Percentiles rank a stretch among this genome's conserved stretches.
phyloP scores from a whole-genome alignment of 257 asterid genomes.

The Capsicum baccatum region DNA sequence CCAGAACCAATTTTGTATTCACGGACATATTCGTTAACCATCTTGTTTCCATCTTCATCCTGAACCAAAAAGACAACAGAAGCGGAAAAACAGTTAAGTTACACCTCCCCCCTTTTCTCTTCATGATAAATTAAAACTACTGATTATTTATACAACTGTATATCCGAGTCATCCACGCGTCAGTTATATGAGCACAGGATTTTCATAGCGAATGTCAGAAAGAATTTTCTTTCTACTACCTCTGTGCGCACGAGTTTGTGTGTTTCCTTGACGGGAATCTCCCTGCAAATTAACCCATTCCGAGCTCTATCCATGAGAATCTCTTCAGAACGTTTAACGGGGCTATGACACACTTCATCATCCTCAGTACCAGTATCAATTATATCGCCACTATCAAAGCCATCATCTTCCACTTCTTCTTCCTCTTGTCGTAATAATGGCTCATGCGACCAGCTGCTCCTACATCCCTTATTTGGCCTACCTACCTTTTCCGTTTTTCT shows the following conservation, averaged over 20 bases:
- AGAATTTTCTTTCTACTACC: constrained; percentile 47
- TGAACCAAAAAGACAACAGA: constrained; percentile 32
- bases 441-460: constrained; percentile 58
- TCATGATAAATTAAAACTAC: not conserved
- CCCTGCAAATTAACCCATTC: constrained; percentile 84
- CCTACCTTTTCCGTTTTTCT: constrained; percentile 57
- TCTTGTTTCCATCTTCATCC: constrained; percentile 91
- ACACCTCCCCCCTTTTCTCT: not conserved
- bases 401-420: constrained; percentile 54
- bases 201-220: not conserved
- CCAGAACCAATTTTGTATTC: constrained; percentile 92
- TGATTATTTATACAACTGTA: not conserved
- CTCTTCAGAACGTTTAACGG: constrained; percentile 79
- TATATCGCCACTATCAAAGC: constrained; percentile 58
- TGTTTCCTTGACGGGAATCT: constrained; percentile 91
- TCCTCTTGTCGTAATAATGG: constrained; percentile 66
- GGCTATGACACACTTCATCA: constrained; percentile 71
- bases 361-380: constrained; percentile 66
- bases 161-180: not conserved
- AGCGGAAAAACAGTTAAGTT: not conserved
- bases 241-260: constrained; percentile 64
- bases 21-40: constrained; percentile 79
- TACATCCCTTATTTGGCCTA: constrained; percentile 45
- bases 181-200: not conserved
- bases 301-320: constrained; percentile 65